Evolutionary conservation across 805 yeast genomes (phyloP).

Genomic region (Zygosaccharomyces kombuchaensis): DNA sequence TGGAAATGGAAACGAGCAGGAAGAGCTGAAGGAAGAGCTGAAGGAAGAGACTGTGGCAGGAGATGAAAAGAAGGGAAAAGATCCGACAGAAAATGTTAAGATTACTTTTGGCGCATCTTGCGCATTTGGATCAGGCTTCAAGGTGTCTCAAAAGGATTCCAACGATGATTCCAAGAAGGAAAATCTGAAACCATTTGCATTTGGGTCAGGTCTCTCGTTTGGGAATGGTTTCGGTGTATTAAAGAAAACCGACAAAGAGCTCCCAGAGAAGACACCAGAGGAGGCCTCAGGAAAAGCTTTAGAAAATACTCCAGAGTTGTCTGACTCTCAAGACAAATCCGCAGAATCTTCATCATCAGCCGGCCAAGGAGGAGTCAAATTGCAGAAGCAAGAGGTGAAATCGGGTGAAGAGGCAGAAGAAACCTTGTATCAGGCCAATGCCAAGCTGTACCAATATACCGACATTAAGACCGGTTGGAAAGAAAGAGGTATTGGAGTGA

Average conservation of each 20-base stretch:
- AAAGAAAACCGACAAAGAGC: conserved; percentile 17
- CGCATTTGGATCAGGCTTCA: conserved; percentile 42
- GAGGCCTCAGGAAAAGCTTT: conserved; percentile 10
- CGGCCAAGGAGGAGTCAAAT: conserved; percentile 53
- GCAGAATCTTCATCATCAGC: conserved; percentile 33
- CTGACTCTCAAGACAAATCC: conserved; percentile 22
- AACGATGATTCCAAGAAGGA: conserved; percentile 16
- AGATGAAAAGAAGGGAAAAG: conserved; percentile 3
- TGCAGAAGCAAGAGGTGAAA: conserved; percentile 53
- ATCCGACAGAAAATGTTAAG: conserved; percentile 28
- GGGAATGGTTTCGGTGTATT: conserved; percentile 35
- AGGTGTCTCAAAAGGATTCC: conserved; percentile 32
- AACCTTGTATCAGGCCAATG: conserved; percentile 61
- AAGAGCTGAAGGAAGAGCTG: neutral
- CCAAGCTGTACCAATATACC: conserved; percentile 73
- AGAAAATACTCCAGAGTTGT: conserved; percentile 12
- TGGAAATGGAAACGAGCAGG: neutral
- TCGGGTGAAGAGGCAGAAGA: conserved; percentile 92
- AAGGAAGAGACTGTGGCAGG: conserved; percentile 2
- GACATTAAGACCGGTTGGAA: conserved; percentile 82
- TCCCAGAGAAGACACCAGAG: conserved; percentile 11
- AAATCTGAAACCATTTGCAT: conserved; percentile 30
- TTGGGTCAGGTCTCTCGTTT: conserved; percentile 45
- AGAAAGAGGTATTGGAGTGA: conserved; percentile 84
- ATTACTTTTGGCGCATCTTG: conserved; percentile 56